phyloP scores from a whole-genome alignment of 2,329 filamentous ascomycete species.

The Chaetomium olivaceum region DNA sequence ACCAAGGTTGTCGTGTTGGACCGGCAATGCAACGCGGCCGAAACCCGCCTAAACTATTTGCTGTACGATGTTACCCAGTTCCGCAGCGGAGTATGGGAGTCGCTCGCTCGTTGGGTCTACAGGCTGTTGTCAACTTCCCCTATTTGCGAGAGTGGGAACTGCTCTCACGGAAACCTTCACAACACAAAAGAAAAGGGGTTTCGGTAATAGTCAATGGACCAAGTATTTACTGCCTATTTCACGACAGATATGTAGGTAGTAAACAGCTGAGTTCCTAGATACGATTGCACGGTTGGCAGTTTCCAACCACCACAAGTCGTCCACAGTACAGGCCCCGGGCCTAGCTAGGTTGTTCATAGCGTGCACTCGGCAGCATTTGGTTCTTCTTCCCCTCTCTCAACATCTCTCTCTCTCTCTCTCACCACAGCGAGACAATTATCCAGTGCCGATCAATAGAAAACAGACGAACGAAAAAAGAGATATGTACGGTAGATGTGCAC shows the following conservation, averaged over 20 bases:
- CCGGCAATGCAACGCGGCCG: background rate
- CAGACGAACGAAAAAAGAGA: background rate
- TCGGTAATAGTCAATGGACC: background rate
- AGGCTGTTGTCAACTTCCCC: background rate
- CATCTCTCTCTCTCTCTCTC: background rate
- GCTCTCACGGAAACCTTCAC: background rate
- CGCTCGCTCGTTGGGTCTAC: background rate
- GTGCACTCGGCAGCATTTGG: background rate
- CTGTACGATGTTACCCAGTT: background rate
- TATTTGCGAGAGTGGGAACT: background rate
- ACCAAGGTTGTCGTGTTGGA: background rate
- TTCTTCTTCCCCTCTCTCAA: background rate
- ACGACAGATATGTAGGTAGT: background rate
- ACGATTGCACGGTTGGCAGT: background rate
- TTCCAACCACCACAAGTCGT: background rate
- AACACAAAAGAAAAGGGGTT: background rate
- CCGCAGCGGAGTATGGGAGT: background rate
- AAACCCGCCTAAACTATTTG: conserved; percentile 1
- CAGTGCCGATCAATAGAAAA: background rate
- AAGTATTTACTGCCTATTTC: background rate
- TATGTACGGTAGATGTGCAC: conserved; percentile 5
- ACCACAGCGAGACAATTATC: conserved; percentile 6
- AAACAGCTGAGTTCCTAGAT: background rate
- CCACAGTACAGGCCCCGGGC: background rate
- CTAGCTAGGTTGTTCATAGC: background rate